Evolutionary conservation across 148 eudicot species (phyloP).

Genomic region (Nepenthes gracilis): DNA sequence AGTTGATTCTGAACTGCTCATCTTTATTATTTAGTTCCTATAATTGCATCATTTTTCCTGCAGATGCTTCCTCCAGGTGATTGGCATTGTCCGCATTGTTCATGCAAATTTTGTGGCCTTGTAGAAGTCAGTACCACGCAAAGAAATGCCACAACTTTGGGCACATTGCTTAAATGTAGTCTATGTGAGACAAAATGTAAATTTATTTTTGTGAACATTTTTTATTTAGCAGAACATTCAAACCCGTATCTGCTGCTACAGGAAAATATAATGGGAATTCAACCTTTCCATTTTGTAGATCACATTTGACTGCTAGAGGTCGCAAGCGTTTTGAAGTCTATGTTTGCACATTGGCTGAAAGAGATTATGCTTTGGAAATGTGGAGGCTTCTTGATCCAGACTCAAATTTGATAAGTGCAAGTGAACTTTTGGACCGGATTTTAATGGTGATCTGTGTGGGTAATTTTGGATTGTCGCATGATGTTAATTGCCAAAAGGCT

Average conservation of each 20-base stretch:
- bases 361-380: too few species aligned
- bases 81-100: conserved; percentile 97
- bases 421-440: too few species aligned
- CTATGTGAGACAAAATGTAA: conserved; percentile 86
- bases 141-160: conserved; percentile 19
- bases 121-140: conserved; percentile 24
- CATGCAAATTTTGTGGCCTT: conserved; percentile 72
- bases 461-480: too few species aligned
- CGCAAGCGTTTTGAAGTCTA: too few species aligned
- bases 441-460: too few species aligned
- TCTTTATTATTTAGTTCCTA: too few species aligned
- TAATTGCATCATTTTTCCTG: conserved; percentile 3
- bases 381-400: too few species aligned
- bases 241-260: neutral
- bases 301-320: conserved; percentile 19
- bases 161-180: conserved; percentile 37
- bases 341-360: too few species aligned
- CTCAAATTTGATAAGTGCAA: too few species aligned
- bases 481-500: too few species aligned
- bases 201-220: neutral
- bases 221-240: neutral
- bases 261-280: neutral
- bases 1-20: too few species aligned
- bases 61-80: conserved; percentile 94
- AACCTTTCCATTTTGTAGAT: conserved; percentile 24